Evolutionary conservation across 768 basidiomycete species (phyloP).

Genomic region (Mycena olivaceomarginata): DNA sequence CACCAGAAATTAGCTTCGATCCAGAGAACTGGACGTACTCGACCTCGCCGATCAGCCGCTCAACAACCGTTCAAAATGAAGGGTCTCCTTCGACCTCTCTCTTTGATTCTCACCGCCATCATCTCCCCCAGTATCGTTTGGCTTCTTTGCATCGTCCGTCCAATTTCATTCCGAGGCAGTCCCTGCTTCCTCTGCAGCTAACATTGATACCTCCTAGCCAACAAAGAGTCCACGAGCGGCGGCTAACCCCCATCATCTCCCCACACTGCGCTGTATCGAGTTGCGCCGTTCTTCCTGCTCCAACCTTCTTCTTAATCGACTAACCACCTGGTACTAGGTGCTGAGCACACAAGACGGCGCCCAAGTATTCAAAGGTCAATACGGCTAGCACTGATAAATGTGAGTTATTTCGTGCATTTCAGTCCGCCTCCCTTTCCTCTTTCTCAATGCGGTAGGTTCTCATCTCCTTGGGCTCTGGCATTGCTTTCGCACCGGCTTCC

Average conservation of each 20-base stretch:
- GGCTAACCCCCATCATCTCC: slow-evolving; percentile 10
- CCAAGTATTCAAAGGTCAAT: slow-evolving; percentile 9
- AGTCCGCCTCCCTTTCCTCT: background rate
- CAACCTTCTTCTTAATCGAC: slow-evolving; percentile 4
- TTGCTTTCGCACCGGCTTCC: background rate
- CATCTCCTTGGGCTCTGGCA: background rate
- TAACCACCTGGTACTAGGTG: slow-evolving; percentile 3
- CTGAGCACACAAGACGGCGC: slow-evolving; percentile 4
- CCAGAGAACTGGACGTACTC: no score
- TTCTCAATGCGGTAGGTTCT: background rate
- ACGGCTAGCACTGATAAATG: slow-evolving; percentile 13
- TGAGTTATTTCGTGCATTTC: slow-evolving; percentile 11
- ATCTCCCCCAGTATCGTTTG: background rate
- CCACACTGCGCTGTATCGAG: slow-evolving; percentile 1
- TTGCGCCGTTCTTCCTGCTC: background rate
- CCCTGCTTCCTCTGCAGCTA: no score
- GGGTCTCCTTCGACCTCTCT: no score
- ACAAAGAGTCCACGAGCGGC: no score
- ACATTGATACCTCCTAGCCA: no score
- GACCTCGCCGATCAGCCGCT: fast-evolving
- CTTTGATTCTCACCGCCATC: no score
- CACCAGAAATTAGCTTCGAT: no score
- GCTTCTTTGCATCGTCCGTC: background rate
- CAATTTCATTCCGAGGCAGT: no score
- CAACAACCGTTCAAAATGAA: no score